Conservation (phyloP, 345 rosid genomes). For the Syzygium aqueum region DNA sequence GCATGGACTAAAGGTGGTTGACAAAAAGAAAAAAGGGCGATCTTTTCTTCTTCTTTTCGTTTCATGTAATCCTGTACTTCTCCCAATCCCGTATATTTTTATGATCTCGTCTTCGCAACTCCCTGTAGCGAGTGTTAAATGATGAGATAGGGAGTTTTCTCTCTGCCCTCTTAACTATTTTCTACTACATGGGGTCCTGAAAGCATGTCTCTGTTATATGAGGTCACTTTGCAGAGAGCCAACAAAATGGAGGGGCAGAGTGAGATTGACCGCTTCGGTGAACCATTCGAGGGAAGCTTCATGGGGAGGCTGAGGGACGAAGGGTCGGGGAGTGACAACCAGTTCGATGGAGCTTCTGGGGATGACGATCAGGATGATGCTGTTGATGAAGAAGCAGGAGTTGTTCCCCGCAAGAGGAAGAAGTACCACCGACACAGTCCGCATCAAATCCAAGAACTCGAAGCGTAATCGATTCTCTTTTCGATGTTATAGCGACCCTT, state of each 20-base stretch:
- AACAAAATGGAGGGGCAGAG: neutral
- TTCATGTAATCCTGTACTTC: neutral
- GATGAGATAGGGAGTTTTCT: neutral
- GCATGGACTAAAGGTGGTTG: neutral
- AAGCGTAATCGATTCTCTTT: slow-evolving; percentile 29
- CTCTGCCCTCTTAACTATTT: neutral
- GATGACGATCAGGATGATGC: slow-evolving; percentile 48
- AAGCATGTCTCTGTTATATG: neutral
- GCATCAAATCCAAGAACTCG: slow-evolving; percentile 70
- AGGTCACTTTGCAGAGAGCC: neutral
- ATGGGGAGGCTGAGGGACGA: slow-evolving; percentile 14
- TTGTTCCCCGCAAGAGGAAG: slow-evolving; percentile 28
- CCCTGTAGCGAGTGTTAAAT: neutral
- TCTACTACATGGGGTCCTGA: neutral
- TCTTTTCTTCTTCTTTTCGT: neutral
- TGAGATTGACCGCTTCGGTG: slow-evolving; percentile 26
- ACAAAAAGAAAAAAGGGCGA: neutral
- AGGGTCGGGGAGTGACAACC: neutral
- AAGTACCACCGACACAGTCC: slow-evolving; percentile 73
- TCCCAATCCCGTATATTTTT: neutral
- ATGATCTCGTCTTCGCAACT: neutral
- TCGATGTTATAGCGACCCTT: neutral
- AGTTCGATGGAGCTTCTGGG: slow-evolving; percentile 10
- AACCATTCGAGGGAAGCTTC: slow-evolving; percentile 32
- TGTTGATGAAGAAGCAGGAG: slow-evolving; percentile 14